phyloP scores from a whole-genome alignment of 1,284 basidiomycete species.

The Papiliotrema fonsecae region DNA sequence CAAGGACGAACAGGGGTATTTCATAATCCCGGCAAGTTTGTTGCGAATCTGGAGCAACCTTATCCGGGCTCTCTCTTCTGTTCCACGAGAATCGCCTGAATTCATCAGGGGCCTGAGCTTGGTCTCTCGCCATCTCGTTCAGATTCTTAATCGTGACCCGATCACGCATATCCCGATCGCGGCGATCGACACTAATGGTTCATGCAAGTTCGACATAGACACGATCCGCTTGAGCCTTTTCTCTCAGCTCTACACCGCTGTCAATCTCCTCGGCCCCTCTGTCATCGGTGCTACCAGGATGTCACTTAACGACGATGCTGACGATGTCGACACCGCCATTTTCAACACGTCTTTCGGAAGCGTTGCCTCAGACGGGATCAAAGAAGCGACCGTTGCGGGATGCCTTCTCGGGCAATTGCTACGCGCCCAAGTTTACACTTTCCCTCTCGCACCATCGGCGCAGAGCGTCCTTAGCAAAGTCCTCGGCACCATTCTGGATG shows the following conservation, averaged over 20 bases:
- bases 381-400: conserved; percentile 18
- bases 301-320: conserved; percentile 1
- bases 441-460: conserved; percentile 8
- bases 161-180: conserved; percentile 27
- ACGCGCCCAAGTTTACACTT: conserved; percentile 14
- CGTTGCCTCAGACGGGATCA: conserved; percentile 9
- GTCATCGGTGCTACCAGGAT: conserved; percentile 11
- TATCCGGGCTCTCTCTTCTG: conserved; percentile 21
- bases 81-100: conserved; percentile 2
- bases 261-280: conserved; percentile 10
- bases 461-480: conserved; percentile 14
- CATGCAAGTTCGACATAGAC: conserved; percentile 5
- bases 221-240: conserved; percentile 11
- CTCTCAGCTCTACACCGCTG: conserved; percentile 11
- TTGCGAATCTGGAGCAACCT: conserved; percentile 36
- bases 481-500: conserved; percentile 15
- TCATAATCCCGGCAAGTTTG: conserved; percentile 23
- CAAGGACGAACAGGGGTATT: conserved; percentile 11
- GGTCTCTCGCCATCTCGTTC: conserved; percentile 20
- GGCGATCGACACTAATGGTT: conserved; percentile 16
- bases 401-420: conserved; percentile 29
- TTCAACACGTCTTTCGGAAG: conserved; percentile 14
- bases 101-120: conserved; percentile 14
- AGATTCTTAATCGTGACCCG: conserved; percentile 32
- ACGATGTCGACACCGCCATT: conserved; percentile 4